Base-by-base conservation (phyloP, 441 rosid genomes). In the Omphalea diandra region DNA sequence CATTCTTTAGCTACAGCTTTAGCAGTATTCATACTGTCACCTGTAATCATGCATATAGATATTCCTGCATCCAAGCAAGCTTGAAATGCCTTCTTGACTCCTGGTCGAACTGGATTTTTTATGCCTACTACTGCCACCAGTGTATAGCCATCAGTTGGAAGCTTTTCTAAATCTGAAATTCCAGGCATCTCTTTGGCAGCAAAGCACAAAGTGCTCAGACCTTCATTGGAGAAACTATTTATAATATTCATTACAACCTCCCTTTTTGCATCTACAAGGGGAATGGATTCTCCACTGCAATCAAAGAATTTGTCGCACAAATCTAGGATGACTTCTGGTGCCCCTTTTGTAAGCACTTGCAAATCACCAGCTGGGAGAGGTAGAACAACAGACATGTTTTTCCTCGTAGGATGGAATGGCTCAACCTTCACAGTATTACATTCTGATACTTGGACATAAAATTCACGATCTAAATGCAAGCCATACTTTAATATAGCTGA, bases 11-110 rank as follows among this genome's bases (percentile, higher is more conserved):
- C 88, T 75, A 86, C 80, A 1, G 89, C 93, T 76, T 82, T 83
- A 7, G 93, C 93, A 5, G 93, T 86, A 79, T 81, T 81, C 65
- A 88, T 74, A 57, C 81, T 85, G 79, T 88, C 94, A 55, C 91
- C 94, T 0, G 94, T 88, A 24, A 81, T 77, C 91, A 86, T 86
- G 82, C 85, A 82, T 82, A 86, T 73, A 41, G 70, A 66, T 8
- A 88, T 87, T 36, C 89, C 89, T 0, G 87, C 88, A 20, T 72
- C 63, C 20, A 71, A 75, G 75, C 78, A 53, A 53, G 31, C 57
- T 24, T 26, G 32, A 24, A 53, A 26, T 9, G 57, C 29, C 32
- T 24, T 26, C 76, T 75, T 69, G 64, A 77, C 88, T 29, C 85
- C 85, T 1, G 81, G 84, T 43, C 90, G 75, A 71, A 86, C 79